Base-by-base conservation (phyloP, 2,329 filamentous ascomycete species). In the Davidsoniella virescens region DNA sequence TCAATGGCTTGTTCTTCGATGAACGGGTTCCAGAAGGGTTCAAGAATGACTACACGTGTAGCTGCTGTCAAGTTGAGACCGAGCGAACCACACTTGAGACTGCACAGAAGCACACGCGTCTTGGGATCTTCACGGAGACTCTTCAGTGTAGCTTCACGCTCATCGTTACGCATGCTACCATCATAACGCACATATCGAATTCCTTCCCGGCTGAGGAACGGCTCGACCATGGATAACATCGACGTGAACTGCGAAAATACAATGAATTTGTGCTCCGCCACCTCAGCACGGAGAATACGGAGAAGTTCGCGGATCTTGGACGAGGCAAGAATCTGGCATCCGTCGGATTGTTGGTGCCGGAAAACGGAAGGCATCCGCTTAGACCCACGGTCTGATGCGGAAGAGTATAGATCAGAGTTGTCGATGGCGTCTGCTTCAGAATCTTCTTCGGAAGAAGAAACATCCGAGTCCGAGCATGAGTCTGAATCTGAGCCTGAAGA, bases 21-120 rank as follows among this genome's bases (percentile, higher is more conserved):
- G 61, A 98, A 98, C 76, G 87, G 92, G 64, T 98, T 98, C 92
- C 92, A 98, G 65, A 98, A 98, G 0, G 92, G 92, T 64, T 98
- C 92, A 41, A 98, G 72, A 57, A 98, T 94, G 48, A 98, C 80
- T 3, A 98, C 92, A 16, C 92, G 76, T 55, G 84, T 92, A 8
- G 92, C 92, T 0, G 88, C 92, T 5, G 92, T 98, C 49, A 98
- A 70, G 64, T 98, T 98, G 25, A 98, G 76, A 2, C 92, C 92
- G 43, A 98, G 66, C 46, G 86, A 88, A 56, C 92, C 92, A 59
- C 92, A 96, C 59, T 94, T 92, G 56, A 98, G 72, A 66, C 85
- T 93, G 65, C 92, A 98, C 14, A 98, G 79, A 44, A 98, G 69
- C 4, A 98, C 79, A 5, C 92, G 76, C 12, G 84, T 92, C 29